Conservation (phyloP, 164 flowering plant species). For the Magnolia changhungtana region DNA sequence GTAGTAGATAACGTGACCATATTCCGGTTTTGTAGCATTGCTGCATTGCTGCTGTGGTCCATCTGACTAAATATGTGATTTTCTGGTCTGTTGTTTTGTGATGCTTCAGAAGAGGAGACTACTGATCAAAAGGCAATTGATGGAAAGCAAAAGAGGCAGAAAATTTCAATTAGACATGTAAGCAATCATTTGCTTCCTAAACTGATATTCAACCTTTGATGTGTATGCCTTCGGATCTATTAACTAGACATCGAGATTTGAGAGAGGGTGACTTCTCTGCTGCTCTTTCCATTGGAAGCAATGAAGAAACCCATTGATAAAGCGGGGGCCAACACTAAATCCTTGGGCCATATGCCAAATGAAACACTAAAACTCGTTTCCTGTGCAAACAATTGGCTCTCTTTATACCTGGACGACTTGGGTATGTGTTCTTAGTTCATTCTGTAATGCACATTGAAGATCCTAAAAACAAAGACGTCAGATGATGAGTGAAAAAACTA, state of each 20-base stretch:
- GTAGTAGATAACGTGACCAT: neutral
- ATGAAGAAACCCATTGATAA: neutral
- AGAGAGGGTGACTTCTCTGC: neutral
- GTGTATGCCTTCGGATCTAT: neutral
- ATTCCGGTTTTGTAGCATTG: neutral
- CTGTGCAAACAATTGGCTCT: neutral
- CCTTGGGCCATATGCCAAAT: neutral
- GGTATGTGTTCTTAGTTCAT: neutral
- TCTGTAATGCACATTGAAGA: neutral
- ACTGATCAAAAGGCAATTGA: constrained; percentile 30
- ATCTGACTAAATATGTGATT: neutral
- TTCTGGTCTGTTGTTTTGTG: constrained; percentile 2
- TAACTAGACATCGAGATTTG: neutral
- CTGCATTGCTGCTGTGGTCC: neutral
- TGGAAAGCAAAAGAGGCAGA: constrained; percentile 39
- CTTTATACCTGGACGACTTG: neutral
- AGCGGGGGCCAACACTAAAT: neutral
- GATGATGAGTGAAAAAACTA: neutral
- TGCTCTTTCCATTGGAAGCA: neutral
- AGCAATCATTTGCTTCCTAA: constrained; percentile 20
- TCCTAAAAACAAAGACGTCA: neutral
- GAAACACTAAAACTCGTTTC: neutral
- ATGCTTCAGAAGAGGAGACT: constrained; percentile 46
- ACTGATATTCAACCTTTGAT: neutral
- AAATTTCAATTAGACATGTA: constrained; percentile 25